Conservation (phyloP, 176 grass and related monocot genomes). For the Triticum timopheevii region DNA sequence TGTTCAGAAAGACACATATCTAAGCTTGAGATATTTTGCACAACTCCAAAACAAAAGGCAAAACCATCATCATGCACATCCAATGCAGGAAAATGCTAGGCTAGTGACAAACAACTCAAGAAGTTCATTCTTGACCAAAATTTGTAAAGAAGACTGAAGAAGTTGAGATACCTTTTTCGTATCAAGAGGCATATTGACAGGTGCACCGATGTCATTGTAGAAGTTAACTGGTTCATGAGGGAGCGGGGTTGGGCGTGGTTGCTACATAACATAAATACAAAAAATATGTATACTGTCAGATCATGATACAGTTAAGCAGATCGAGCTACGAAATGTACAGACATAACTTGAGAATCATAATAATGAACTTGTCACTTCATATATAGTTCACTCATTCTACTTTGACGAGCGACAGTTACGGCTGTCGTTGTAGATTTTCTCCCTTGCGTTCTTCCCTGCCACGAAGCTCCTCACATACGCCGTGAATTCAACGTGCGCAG, state of each 20-base stretch:
- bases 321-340: neutral
- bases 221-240: constrained; percentile 55
- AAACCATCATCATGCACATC: too few species aligned
- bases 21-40: neutral
- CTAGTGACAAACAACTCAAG: neutral
- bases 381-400: too few species aligned
- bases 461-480: too few species aligned
- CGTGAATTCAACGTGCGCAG: too few species aligned
- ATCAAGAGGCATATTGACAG: constrained; percentile 59
- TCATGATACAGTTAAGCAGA: neutral
- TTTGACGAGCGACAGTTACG: neutral
- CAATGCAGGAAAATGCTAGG: neutral
- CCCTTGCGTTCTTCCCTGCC: too few species aligned
- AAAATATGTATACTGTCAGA: neutral
- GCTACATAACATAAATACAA: constrained; percentile 31
- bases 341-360: neutral
- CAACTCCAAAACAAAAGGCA: neutral
- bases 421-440: neutral
- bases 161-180: constrained; percentile 36
- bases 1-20: neutral
- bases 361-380: neutral
- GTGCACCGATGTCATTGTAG: constrained; percentile 46
- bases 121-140: neutral
- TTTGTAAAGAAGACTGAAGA: neutral
- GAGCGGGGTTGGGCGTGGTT: constrained; percentile 36